A percentile compares a stretch with the other conserved stretches of the same genome.
Conservation (phyloP, 2,329 filamentous ascomycete genomes). For the Gyromitra esculenta region DNA sequence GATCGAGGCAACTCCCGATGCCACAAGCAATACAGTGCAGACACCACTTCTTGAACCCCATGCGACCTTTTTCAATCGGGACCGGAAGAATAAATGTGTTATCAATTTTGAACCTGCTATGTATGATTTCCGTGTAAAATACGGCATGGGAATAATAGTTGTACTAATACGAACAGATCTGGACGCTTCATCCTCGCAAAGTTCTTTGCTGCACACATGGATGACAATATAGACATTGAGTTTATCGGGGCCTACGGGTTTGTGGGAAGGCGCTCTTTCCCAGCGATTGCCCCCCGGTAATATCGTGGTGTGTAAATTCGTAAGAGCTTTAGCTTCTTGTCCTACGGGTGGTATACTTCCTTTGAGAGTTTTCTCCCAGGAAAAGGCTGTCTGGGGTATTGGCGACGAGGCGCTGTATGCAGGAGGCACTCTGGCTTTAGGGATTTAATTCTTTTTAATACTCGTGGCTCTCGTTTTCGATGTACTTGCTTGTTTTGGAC, state of each 20-base stretch:
- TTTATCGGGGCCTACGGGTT: slow-evolving; percentile 55
- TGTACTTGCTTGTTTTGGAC: slow-evolving; percentile 41
- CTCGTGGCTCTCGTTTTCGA: slow-evolving; percentile 9
- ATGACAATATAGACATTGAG: slow-evolving; percentile 55
- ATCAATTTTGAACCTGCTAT: slow-evolving; percentile 54
- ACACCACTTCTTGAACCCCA: slow-evolving; percentile 50
- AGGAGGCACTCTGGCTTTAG: background rate
- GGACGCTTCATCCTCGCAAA: slow-evolving; percentile 54
- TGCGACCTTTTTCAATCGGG: slow-evolving; percentile 51
- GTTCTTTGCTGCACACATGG: slow-evolving; percentile 52
- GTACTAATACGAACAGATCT: slow-evolving; percentile 46
- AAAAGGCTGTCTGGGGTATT: slow-evolving; percentile 17
- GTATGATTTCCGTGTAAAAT: slow-evolving; percentile 43
- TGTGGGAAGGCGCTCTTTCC: slow-evolving; percentile 53
- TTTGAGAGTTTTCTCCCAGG: slow-evolving; percentile 21
- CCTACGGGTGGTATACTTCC: slow-evolving; percentile 10
- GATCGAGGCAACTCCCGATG: slow-evolving; percentile 38
- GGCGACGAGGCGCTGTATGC: background rate
- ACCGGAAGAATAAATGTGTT: slow-evolving; percentile 50
- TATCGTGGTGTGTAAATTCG: slow-evolving; percentile 6
- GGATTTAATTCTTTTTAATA: slow-evolving; percentile 31
- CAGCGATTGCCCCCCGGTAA: slow-evolving; percentile 50
- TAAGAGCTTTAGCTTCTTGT: slow-evolving; percentile 14
- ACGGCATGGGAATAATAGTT: background rate
- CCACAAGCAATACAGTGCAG: slow-evolving; percentile 20